These are phyloP conservation scores for Baudoinia panamericana DNA, from an alignment of 495 filamentous ascomycete genomes.

Conservation along the genomic window DNA sequence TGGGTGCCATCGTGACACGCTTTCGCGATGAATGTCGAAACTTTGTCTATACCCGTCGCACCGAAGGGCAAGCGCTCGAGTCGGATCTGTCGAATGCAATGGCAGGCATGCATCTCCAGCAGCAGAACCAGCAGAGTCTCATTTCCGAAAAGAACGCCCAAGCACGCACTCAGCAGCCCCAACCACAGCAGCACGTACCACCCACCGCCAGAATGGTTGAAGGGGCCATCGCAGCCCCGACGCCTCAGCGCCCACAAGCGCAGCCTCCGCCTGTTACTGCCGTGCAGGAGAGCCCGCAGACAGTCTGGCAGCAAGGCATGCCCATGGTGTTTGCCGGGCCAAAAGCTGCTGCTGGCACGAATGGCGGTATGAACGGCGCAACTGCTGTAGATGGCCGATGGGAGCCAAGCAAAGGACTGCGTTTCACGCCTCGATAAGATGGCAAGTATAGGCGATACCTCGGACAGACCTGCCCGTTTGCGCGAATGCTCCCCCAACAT, in stretches of 20 bases:
- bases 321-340: constrained; percentile 17
- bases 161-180: constrained; percentile 13
- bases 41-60: constrained; percentile 66
- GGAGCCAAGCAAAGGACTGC: constrained; percentile 5
- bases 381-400: constrained; percentile 1
- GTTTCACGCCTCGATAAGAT: constrained; percentile 5
- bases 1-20: constrained; percentile 66
- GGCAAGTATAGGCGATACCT: no score
- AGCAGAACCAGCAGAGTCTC: constrained; percentile 29
- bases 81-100: constrained; percentile 55
- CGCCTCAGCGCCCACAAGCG: constrained; percentile 11
- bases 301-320: constrained; percentile 22
- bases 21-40: constrained; percentile 65
- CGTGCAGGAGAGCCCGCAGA: constrained; percentile 12
- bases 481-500: no score
- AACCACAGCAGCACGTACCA: constrained; percentile 4
- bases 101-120: constrained; percentile 45
- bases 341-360: not conserved
- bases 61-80: constrained; percentile 70
- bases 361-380: not conserved
- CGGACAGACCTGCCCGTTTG: no score
- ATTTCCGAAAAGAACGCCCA: constrained; percentile 18
- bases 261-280: constrained; percentile 8
- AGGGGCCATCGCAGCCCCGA: constrained; percentile 11
- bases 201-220: constrained; percentile 2